phyloP scores from a whole-genome alignment of 163 green algal genomes.

The Chlamydomonas reinhardtii region DNA sequence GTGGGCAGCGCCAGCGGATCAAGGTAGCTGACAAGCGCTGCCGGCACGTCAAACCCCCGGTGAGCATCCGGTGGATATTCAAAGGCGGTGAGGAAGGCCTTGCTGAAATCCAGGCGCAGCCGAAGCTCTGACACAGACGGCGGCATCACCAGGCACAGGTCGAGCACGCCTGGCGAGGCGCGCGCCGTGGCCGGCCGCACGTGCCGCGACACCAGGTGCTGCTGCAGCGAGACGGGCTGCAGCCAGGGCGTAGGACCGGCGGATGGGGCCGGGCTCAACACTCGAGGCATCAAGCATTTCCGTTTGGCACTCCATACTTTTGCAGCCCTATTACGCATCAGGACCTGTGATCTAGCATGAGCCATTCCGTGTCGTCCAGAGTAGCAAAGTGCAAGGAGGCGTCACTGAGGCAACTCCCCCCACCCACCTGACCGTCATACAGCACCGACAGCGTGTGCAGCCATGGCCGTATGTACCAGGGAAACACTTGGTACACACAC shows the following conservation, averaged over 20 bases:
- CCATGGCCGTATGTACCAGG: constrained; percentile 85
- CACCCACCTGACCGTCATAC: constrained; percentile 75
- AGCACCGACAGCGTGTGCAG: constrained; percentile 78
- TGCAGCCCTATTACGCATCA: no score
- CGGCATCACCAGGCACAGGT: constrained; percentile 81
- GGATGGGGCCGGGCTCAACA: not conserved
- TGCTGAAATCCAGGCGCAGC: constrained; percentile 75
- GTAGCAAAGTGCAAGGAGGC: no score
- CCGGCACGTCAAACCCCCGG: constrained; percentile 86
- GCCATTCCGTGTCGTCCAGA: no score
- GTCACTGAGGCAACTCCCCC: no score
- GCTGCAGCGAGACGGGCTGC: constrained; percentile 44
- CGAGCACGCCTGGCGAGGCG: constrained; percentile 63
- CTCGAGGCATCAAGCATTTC: not conserved
- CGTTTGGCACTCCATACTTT: no score
- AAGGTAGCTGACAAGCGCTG: constrained; percentile 60
- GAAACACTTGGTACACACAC: constrained; percentile 85
- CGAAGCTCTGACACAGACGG: not conserved
- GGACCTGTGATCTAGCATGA: no score
- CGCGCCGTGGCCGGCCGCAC: constrained; percentile 67
- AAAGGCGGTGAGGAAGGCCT: constrained; percentile 75
- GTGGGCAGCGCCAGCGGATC: not conserved
- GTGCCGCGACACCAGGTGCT: constrained; percentile 32
- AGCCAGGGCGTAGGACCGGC: not conserved
- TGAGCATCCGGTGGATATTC: constrained; percentile 85